Conservation (phyloP, 108 stramenopile species). For the Nitzschia sp. region DNA sequence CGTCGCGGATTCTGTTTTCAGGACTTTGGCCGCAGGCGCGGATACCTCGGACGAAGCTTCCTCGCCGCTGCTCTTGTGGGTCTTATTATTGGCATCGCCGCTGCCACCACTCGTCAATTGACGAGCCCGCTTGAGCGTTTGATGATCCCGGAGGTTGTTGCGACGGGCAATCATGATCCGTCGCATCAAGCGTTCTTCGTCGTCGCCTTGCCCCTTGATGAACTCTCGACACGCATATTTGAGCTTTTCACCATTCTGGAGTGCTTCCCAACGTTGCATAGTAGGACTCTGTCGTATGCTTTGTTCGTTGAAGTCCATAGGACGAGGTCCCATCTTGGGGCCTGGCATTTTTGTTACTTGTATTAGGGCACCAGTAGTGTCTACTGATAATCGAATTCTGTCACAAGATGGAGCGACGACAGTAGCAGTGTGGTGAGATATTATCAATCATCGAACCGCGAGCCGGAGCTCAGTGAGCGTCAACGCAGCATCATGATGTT, state of each 20-base stretch:
- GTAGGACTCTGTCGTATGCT: slow-evolving; percentile 75
- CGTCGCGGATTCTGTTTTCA: not conserved
- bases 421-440: no score
- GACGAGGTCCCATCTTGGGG: slow-evolving; percentile 84
- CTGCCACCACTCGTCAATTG: not conserved
- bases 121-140: slow-evolving; percentile 62
- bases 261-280: slow-evolving; percentile 60
- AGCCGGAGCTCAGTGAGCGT: no score
- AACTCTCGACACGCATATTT: slow-evolving; percentile 85
- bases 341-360: slow-evolving; percentile 80
- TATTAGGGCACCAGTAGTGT: no score
- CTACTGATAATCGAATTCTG: no score
- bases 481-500: no score
- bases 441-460: no score
- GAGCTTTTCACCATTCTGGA: slow-evolving; percentile 52
- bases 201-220: slow-evolving; percentile 74
- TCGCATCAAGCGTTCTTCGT: slow-evolving; percentile 89
- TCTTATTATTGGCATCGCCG: slow-evolving; percentile 11
- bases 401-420: no score
- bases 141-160: slow-evolving; percentile 85
- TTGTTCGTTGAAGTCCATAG: slow-evolving; percentile 80
- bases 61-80: not conserved
- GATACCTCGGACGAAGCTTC: not conserved
- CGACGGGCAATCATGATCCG: slow-evolving; percentile 91
- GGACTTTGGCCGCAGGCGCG: not conserved